A percentile compares a stretch with the other conserved stretches of the same genome.
Evolutionary conservation across 805 yeast genomes (phyloP).

Genomic region (Myxozyma melibiosi): DNA sequence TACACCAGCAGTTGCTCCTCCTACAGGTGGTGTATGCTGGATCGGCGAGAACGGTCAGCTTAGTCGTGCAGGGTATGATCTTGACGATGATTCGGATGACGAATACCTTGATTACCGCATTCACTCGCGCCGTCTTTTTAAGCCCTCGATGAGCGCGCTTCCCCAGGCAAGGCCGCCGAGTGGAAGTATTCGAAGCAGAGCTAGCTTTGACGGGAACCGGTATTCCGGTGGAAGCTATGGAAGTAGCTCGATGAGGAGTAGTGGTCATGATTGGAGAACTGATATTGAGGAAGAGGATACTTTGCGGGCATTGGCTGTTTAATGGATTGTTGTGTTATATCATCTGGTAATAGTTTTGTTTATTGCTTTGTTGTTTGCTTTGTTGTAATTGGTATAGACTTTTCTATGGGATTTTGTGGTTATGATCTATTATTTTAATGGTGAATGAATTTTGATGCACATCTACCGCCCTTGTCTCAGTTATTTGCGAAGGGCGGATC

Average conservation of each 20-base stretch:
- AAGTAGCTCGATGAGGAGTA: conserved; percentile 12
- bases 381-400: too few species aligned
- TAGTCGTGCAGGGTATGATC: conserved; percentile 6
- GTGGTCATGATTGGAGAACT: conserved; percentile 18
- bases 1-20: background rate
- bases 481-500: too few species aligned
- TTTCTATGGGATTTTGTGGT: too few species aligned
- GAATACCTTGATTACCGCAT: background rate
- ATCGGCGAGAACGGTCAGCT: conserved; percentile 24
- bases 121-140: background rate
- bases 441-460: too few species aligned
- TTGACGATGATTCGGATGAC: conserved; percentile 15
- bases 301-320: conserved; percentile 1
- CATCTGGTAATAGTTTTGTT: background rate
- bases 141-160: background rate
- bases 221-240: conserved; percentile 1
- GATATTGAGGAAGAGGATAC: conserved; percentile 15
- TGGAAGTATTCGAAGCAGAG: conserved; percentile 5
- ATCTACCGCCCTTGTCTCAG: too few species aligned
- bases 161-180: conserved; percentile 2
- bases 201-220: conserved; percentile 6
- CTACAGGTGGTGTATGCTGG: conserved; percentile 26
- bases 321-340: background rate
- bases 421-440: too few species aligned
- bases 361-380: background rate